Conservation (phyloP, 306 rosid species). For the Canavalia ensiformis region DNA sequence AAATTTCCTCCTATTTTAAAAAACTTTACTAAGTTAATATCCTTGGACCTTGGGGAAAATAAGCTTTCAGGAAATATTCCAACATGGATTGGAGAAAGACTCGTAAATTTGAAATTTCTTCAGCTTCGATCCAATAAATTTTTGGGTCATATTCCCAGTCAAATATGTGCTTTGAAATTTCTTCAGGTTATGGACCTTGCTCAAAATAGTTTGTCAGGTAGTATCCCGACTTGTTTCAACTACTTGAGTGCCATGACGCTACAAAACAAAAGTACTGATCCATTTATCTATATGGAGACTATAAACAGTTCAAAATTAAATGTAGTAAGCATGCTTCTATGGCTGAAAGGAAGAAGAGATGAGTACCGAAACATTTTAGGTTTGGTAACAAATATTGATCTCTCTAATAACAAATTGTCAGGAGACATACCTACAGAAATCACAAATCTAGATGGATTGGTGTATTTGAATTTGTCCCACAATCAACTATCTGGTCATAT, state of each 20-base stretch:
- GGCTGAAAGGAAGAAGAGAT: background rate
- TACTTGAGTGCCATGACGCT: conserved; percentile 41
- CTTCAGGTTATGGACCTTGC: conserved; percentile 46
- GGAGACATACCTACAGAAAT: conserved; percentile 7
- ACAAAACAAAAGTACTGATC: background rate
- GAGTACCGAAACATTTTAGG: background rate
- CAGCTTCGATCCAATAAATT: background rate
- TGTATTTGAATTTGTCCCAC: conserved; percentile 45
- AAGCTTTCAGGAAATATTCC: background rate
- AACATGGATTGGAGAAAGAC: background rate
- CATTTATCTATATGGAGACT: background rate
- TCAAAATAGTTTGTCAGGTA: conserved; percentile 32
- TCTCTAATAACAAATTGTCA: background rate
- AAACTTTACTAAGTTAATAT: background rate
- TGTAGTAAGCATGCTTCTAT: background rate
- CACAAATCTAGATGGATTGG: conserved; percentile 14
- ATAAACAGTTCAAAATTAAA: no score
- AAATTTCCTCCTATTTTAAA: background rate
- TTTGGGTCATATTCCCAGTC: background rate
- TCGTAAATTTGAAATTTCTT: background rate
- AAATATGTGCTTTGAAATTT: background rate
- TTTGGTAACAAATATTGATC: conserved; percentile 9
- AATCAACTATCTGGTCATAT: conserved; percentile 45
- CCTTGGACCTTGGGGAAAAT: conserved; percentile 25
- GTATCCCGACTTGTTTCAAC: conserved; percentile 44